A percentile compares a stretch with the other conserved stretches of the same genome.
Conservation (phyloP, 352 stramenopile species). For the Pythium chondricola region DNA sequence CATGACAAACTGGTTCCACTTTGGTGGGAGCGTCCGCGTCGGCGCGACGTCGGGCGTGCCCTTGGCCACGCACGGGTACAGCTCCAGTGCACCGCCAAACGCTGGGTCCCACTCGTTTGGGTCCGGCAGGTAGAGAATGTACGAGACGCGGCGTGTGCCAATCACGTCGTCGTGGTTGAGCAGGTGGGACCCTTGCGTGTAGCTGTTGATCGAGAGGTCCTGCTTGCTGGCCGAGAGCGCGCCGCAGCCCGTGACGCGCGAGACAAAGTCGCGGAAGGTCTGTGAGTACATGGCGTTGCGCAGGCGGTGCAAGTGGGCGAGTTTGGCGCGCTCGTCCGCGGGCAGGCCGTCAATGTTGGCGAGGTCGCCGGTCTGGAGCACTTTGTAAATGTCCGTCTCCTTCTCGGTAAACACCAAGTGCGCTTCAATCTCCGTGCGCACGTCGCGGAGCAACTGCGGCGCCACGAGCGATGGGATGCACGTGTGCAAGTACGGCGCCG, state of each 20-base stretch:
- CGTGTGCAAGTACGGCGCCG: slow-evolving; percentile 20
- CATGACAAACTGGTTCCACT: slow-evolving; percentile 87
- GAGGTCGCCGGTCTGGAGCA: slow-evolving; percentile 91
- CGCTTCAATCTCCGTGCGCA: slow-evolving; percentile 72
- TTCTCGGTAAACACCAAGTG: slow-evolving; percentile 90
- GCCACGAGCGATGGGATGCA: slow-evolving; percentile 21
- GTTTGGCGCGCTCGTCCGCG: slow-evolving; percentile 32
- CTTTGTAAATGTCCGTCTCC: slow-evolving; percentile 91
- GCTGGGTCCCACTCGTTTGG: slow-evolving; percentile 62
- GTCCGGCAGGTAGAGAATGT: slow-evolving; percentile 91
- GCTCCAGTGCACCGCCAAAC: slow-evolving; percentile 84
- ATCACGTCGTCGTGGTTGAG: slow-evolving; percentile 94
- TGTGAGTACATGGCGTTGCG: slow-evolving; percentile 81
- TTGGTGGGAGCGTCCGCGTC: slow-evolving; percentile 40
- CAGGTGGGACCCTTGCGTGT: slow-evolving; percentile 86
- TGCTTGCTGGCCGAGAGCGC: slow-evolving; percentile 51
- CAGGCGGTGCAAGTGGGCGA: slow-evolving; percentile 74
- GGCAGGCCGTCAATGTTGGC: slow-evolving; percentile 55
- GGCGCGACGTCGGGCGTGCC: slow-evolving; percentile 24
- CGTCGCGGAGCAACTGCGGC: slow-evolving; percentile 19
- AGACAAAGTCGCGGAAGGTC: slow-evolving; percentile 77
- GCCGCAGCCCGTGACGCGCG: slow-evolving; percentile 47
- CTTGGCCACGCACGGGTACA: slow-evolving; percentile 58
- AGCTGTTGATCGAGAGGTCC: slow-evolving; percentile 89
- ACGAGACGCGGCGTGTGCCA: slow-evolving; percentile 83